These are phyloP conservation scores for Chimonanthus salicifolius DNA, from an alignment of 164 flowering plant genomes.

Conservation along the genomic window DNA sequence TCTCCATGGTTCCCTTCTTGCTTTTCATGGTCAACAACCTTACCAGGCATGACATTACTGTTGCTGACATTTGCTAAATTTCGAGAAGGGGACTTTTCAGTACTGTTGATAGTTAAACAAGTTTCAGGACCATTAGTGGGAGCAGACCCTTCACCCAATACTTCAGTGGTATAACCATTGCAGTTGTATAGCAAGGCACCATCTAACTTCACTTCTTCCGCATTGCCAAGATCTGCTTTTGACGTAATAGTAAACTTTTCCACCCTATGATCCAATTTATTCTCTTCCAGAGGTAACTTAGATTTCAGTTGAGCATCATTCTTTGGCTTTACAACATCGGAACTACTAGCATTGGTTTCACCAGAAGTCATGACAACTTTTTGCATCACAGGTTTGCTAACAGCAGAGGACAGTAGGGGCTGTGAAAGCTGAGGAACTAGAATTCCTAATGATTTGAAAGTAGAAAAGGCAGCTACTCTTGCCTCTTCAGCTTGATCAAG, in stretches of 20 bases:
- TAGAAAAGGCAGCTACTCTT: slow-evolving; percentile 85
- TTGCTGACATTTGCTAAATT: slow-evolving; percentile 13
- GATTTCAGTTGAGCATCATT: slow-evolving; percentile 12
- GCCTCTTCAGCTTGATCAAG: slow-evolving; percentile 98
- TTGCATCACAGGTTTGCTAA: slow-evolving; percentile 21
- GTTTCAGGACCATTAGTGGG: slow-evolving; percentile 6
- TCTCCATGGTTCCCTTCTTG: slow-evolving; percentile 14
- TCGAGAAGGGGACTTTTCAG: slow-evolving; percentile 7
- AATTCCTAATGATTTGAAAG: slow-evolving; percentile 85
- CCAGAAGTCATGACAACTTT: slow-evolving; percentile 31
- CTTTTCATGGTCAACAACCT: slow-evolving; percentile 12
- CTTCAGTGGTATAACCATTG: slow-evolving; percentile 12
- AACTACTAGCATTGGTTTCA: slow-evolving; percentile 30
- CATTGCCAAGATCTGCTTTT: slow-evolving; percentile 11
- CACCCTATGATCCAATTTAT: slow-evolving; percentile 19
- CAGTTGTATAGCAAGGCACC: slow-evolving; percentile 11
- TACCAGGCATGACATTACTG: slow-evolving; percentile 13
- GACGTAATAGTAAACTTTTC: slow-evolving; percentile 15
- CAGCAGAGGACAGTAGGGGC: slow-evolving; percentile 28
- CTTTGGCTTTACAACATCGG: slow-evolving; percentile 19
- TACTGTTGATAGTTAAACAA: slow-evolving; percentile 8
- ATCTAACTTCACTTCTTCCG: slow-evolving; percentile 18
- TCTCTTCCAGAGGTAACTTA: slow-evolving; percentile 10
- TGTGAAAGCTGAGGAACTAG: slow-evolving; percentile 53
- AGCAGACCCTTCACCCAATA: slow-evolving; percentile 15